Base-by-base conservation (phyloP, 495 filamentous ascomycete genomes). In the Aspergillus affinis region DNA sequence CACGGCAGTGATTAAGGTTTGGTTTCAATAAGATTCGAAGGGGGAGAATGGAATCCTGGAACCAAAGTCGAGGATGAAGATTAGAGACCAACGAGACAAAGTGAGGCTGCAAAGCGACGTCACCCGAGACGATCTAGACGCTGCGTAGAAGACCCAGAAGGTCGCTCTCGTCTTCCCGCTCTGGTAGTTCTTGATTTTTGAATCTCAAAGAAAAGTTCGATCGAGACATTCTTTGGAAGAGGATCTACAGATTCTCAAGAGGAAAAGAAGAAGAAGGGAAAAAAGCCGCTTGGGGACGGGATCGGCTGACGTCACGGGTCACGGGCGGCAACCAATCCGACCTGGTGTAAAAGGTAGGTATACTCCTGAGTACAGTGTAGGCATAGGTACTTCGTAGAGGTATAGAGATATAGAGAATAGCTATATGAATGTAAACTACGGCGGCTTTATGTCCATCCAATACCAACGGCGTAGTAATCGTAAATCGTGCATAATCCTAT, bases 401-500 rank as follows among this genome's bases (percentile, higher is more conserved):
- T 26, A 26, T 26, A 26, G 23, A 26, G 23, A 2, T 26, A 26
- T 26, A 26, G 23, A 26, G 4, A 26, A 2, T 26, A 26, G 2
- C 2, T 26, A 26, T 26, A 26, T 26, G 23, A 4, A 26, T 26
- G 2, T 26, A 26, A 26, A 26, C 23, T 26, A 26, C 23, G 23
- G 23, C 4, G 23, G 21, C 19, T 51, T 17, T 13, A 27, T 15
- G 1, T 6, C 19, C 21, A 15, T 27, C 23, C 29, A 19, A 20
- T 27, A 20, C 10, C 23, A 26, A n/a, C 29, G 29, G 50, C 15
- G 48, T 53, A 12, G 13, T 15, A 19, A 26, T 56, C 46, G 57
- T 63, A 56, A 54, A 49, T 54, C 54, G 56, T 48, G 49, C 51
- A 48, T 63, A 19, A 55, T 54, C 50, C 48, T 49, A 45, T 29